Evolutionary conservation across 306 rosid species (phyloP).

Genomic region (Crataegus laevigata): DNA sequence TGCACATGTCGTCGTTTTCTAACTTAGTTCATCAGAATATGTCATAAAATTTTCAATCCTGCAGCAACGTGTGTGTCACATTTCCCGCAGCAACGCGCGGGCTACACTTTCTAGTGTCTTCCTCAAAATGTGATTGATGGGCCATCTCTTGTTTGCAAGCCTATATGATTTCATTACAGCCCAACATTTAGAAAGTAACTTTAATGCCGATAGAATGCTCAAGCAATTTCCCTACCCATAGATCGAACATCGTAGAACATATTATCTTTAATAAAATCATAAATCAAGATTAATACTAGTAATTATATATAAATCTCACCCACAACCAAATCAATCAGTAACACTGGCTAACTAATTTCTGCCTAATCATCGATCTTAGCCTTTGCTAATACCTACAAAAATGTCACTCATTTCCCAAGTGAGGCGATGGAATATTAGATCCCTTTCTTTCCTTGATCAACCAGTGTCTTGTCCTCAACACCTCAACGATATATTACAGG

Average conservation of each 20-base stretch:
- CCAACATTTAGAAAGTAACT: neutral
- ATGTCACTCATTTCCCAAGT: conserved; percentile 44
- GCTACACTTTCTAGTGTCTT: too few species aligned
- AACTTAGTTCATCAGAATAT: too few species aligned
- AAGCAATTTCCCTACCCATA: neutral
- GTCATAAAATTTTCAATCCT: too few species aligned
- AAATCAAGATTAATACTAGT: neutral
- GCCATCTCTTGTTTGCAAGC: too few species aligned
- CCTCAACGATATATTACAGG: conserved; percentile 16
- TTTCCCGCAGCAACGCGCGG: too few species aligned
- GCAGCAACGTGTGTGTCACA: too few species aligned
- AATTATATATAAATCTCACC: neutral
- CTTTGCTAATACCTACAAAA: neutral
- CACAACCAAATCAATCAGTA: neutral
- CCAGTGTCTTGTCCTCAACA: conserved; percentile 46
- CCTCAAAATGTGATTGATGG: too few species aligned
- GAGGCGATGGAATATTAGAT: conserved; percentile 33
- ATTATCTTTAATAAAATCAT: too few species aligned
- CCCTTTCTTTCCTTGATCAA: conserved; percentile 51
- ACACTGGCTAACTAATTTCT: neutral
- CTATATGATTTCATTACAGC: neutral
- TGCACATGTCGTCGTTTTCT: too few species aligned
- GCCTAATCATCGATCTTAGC: neutral
- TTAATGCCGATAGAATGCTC: conserved; percentile 6
- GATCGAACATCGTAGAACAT: conserved; percentile 29